phyloP scores from a whole-genome alignment of 208 protist genomes.

The Willaertia magna region DNA sequence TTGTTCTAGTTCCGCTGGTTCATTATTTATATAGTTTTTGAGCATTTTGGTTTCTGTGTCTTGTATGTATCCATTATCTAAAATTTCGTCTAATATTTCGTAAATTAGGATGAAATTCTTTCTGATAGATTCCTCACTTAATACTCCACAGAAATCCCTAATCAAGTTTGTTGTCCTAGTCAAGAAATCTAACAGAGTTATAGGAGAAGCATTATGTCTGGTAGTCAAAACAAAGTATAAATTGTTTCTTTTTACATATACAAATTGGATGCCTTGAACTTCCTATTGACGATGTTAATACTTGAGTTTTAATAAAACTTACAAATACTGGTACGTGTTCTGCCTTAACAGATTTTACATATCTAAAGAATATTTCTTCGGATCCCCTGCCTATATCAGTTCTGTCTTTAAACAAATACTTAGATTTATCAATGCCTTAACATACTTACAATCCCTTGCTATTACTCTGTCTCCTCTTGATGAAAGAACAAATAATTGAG shows the following conservation, averaged over 20 bases:
- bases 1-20: constrained; percentile 31
- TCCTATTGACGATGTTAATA: not conserved
- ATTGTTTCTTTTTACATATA: constrained; percentile 45
- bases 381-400: constrained; percentile 44
- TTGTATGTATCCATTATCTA: constrained; percentile 66
- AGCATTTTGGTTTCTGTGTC: constrained; percentile 52
- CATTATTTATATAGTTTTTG: constrained; percentile 57
- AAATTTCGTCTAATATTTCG: constrained; percentile 74
- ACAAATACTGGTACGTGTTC: constrained; percentile 30
- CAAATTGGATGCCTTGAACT: constrained; percentile 61
- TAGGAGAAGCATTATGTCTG: constrained; percentile 48
- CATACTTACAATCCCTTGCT: constrained; percentile 47
- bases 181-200: constrained; percentile 54
- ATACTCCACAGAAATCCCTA: constrained; percentile 61
- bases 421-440: not conserved
- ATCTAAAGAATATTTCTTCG: constrained; percentile 65
- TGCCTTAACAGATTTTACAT: constrained; percentile 49
- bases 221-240: constrained; percentile 68
- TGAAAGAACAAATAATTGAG: constrained; percentile 65
- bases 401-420: constrained; percentile 35
- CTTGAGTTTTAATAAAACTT: constrained; percentile 3
- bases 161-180: constrained; percentile 48
- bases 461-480: constrained; percentile 58
- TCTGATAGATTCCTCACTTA: constrained; percentile 62
- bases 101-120: constrained; percentile 74